phyloP scores from a whole-genome alignment of 2,329 filamentous ascomycete species.

The Cordyceps militaris region DNA sequence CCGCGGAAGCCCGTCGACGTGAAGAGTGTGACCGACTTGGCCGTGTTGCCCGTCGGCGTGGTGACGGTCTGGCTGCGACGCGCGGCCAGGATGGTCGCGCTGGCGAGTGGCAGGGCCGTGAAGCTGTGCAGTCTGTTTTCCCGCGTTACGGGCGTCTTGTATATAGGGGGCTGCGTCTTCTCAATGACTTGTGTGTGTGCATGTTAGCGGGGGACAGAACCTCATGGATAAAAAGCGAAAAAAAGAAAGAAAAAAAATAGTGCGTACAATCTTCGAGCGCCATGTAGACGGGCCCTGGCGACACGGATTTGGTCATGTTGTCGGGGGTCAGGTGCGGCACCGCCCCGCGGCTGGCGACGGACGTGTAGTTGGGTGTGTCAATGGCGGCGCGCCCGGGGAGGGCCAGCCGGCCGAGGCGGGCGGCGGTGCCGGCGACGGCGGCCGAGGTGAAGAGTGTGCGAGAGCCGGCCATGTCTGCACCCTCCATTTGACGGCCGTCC shows the following conservation, averaged over 20 bases:
- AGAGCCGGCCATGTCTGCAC: conserved; percentile 19
- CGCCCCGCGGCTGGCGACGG: conserved; percentile 72
- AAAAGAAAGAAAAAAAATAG: neutral
- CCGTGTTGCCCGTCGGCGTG: conserved; percentile 63
- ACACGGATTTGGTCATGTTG: conserved; percentile 58
- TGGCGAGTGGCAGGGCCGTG: conserved; percentile 59
- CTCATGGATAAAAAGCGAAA: neutral
- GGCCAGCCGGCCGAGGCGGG: conserved; percentile 61
- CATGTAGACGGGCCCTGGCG: conserved; percentile 66
- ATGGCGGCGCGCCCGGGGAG: conserved; percentile 58
- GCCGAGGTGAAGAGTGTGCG: conserved; percentile 36
- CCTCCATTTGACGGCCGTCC: conserved; percentile 7
- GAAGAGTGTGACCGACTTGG: conserved; percentile 65
- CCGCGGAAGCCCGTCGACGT: conserved; percentile 81
- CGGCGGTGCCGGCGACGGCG: conserved; percentile 34
- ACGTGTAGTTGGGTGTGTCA: conserved; percentile 76
- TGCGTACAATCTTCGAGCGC: conserved; percentile 86
- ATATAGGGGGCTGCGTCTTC: conserved; percentile 43
- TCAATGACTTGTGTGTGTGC: conserved; percentile 43
- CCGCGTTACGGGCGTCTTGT: conserved; percentile 29
- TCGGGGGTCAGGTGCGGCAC: conserved; percentile 89
- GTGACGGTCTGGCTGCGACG: conserved; percentile 70
- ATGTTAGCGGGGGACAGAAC: neutral
- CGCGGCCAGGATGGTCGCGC: conserved; percentile 66
- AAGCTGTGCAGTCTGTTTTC: conserved; percentile 64